Evolutionary conservation across 352 stramenopile species (phyloP).

Genomic region (Globisporangium cederbergense): DNA sequence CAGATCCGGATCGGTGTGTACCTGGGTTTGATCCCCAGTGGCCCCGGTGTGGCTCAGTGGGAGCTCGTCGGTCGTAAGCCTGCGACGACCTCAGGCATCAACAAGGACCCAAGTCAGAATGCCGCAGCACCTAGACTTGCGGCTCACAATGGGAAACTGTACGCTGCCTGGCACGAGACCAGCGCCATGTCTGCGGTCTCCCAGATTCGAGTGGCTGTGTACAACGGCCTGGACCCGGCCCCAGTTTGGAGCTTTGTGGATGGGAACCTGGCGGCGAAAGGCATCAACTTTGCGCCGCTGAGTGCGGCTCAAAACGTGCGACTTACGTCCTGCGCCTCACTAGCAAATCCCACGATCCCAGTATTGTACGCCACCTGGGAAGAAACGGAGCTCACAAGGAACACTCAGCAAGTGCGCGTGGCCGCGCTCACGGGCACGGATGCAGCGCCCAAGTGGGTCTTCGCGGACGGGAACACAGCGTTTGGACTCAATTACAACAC

Average conservation of each 20-base stretch:
- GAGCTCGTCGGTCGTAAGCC: conserved; percentile 29
- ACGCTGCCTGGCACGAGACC: conserved; percentile 55
- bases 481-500: conserved; percentile 41
- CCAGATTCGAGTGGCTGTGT: conserved; percentile 60
- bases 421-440: conserved; percentile 41
- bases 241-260: conserved; percentile 58
- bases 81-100: conserved; percentile 34
- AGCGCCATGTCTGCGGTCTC: conserved; percentile 8
- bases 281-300: conserved; percentile 39
- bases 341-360: conserved; percentile 4
- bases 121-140: conserved; percentile 30
- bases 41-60: conserved; percentile 29
- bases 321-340: conserved; percentile 37
- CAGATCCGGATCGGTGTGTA: conserved; percentile 52
- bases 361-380: conserved; percentile 53
- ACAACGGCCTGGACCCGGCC: conserved; percentile 34
- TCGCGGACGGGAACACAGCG: conserved; percentile 44
- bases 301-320: conserved; percentile 33
- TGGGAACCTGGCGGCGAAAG: conserved; percentile 31
- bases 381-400: conserved; percentile 30
- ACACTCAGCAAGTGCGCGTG: conserved; percentile 45
- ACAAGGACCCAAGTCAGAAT: conserved; percentile 34
- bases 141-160: conserved; percentile 41
- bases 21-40: conserved; percentile 17
- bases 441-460: conserved; percentile 35